Base-by-base conservation (phyloP, 192 early-diverging fungal species). In the Entrophospora sp. region DNA sequence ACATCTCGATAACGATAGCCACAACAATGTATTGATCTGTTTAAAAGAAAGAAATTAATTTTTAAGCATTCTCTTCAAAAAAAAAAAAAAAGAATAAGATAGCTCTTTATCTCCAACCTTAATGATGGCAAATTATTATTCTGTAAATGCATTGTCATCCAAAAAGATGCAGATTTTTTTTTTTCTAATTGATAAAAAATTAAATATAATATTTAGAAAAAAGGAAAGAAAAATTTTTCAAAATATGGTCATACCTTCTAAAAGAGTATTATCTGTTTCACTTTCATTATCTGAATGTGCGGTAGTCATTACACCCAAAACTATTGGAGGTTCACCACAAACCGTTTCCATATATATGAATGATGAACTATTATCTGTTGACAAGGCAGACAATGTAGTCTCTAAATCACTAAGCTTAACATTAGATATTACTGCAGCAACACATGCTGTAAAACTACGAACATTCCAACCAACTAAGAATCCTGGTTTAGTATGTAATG, bases 381-480 rank as follows among this genome's bases (percentile, higher is more conserved):
- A 44, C 5, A 69, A 35, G 16, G 60, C 48, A 34, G 67, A 69
- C 13, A 69, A 40, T 12, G 60, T 43, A 1, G 55, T 3, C 42
- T 69, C 67, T 16, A 69, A 42, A 38, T 69, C 3, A 6, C 56
- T 70, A 77, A 83, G 79, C 56, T 80, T 70, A 20, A 80, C 64
- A 59, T 77, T 69, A 7, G 70, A 68, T n/a, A 80, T 70, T 4
- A 83, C 61, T 2, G 79, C 69, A 18, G 81, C 79, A 32, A 83
- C 75, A 61, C 81, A 83, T 13, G 76, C 63, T 5, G 79, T 80
- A 46, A 68, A 74, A 12, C 70, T 63, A 20, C 73, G 66, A 61
- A 75, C 72, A 53, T 75, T 77, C 81, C 81, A 83, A 5, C 81
- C 81, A 24, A 83, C 69, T 2, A 83, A 71, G 45, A 73, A 83